Evolutionary conservation across 768 basidiomycete species (phyloP).

Genomic region (Boletus tylopilopsis): DNA sequence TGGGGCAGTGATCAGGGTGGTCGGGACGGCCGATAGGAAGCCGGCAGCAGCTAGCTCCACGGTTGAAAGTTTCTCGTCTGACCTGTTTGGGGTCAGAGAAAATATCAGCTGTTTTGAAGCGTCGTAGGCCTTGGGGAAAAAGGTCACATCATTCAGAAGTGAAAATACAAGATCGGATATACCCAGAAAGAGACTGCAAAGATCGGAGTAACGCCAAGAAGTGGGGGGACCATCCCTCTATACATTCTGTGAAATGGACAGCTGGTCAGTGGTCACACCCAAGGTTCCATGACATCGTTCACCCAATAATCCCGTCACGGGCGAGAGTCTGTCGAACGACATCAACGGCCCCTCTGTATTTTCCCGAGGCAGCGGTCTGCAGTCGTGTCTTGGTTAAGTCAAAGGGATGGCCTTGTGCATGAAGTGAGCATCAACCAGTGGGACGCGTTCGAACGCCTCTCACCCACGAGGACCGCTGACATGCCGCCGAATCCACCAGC

Average conservation of each 20-base stretch:
- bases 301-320: conserved; percentile 91
- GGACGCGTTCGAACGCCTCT: conserved; percentile 22
- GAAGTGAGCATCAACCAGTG: conserved; percentile 8
- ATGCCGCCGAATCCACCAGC: conserved; percentile 93
- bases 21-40: conserved; percentile 90
- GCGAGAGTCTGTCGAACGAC: conserved; percentile 89
- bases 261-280: background rate
- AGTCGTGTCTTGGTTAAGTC: conserved; percentile 95
- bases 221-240: conserved; percentile 89
- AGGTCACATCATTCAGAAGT: conserved; percentile 7
- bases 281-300: conserved; percentile 1
- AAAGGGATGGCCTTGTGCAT: conserved; percentile 82
- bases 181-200: conserved; percentile 99
- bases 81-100: conserved; percentile 73
- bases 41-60: conserved; percentile 88
- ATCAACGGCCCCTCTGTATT: conserved; percentile 89
- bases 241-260: conserved; percentile 56
- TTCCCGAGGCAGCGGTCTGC: conserved; percentile 86
- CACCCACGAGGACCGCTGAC: conserved; percentile 85
- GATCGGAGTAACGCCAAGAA: conserved; percentile 95
- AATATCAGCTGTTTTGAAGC: conserved; percentile 85
- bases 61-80: conserved; percentile 56
- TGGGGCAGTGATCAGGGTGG: conserved; percentile 90
- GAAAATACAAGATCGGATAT: conserved; percentile 4
- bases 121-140: conserved; percentile 74